Conservation (phyloP, 2,329 filamentous ascomycete genomes). For the Thielaviopsis ethacetica region DNA sequence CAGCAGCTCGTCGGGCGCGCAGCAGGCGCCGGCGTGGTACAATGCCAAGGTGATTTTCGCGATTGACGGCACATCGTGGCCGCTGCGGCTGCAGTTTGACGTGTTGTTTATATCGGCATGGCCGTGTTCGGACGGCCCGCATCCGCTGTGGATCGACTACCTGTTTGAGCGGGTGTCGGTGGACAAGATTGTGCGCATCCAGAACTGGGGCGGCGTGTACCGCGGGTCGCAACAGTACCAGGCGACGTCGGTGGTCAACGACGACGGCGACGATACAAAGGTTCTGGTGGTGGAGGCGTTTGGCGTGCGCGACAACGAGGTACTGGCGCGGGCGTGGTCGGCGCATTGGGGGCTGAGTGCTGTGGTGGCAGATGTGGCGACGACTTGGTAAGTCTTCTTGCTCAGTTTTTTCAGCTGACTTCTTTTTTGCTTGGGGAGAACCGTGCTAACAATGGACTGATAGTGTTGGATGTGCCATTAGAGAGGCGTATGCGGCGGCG, state of each 20-base stretch:
- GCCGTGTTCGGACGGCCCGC: slow-evolving; percentile 46
- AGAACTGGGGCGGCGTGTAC: slow-evolving; percentile 44
- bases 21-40: slow-evolving; percentile 28
- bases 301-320: slow-evolving; percentile 59
- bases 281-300: slow-evolving; percentile 59
- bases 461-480: slow-evolving; percentile 55
- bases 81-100: slow-evolving; percentile 44
- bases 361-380: slow-evolving; percentile 49
- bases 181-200: slow-evolving; percentile 48
- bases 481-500: slow-evolving; percentile 60
- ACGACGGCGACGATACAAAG: slow-evolving; percentile 19
- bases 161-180: slow-evolving; percentile 40
- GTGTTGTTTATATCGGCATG: slow-evolving; percentile 50
- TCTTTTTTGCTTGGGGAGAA: background rate
- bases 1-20: background rate
- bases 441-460: slow-evolving; percentile 12
- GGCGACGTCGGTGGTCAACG: slow-evolving; percentile 13
- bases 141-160: slow-evolving; percentile 60
- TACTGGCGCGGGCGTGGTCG: slow-evolving; percentile 62
- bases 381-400: slow-evolving; percentile 52
- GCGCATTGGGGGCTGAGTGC: slow-evolving; percentile 59
- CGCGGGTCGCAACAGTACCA: slow-evolving; percentile 13
- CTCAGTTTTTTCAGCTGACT: background rate
- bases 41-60: slow-evolving; percentile 48
- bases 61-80: slow-evolving; percentile 46